Evolutionary conservation across 345 rosid genomes (phyloP), one percentile per base, ranked within the genome.

Genomic region (Boechera retrofracta): DNA sequence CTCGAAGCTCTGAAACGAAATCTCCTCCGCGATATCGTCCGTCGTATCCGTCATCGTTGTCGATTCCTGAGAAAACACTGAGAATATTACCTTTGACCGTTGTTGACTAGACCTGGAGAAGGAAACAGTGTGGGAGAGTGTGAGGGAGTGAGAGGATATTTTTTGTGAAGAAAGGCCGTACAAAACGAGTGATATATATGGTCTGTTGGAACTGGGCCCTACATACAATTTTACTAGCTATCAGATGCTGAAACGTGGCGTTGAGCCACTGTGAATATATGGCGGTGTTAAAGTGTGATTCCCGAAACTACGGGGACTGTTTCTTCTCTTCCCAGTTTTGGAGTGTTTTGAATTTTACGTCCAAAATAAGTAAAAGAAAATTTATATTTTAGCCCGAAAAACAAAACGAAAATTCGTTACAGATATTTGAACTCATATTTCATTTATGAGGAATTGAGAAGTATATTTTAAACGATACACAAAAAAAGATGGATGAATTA

Each of bases 21-120:
- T 92, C 71, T 84, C 98, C 83, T 94, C 98, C 1, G 98, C 96
- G 75, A 92, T 90, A 76, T 94, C 98, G 83, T 94, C 98, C n/a
- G 96, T 94, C 6, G 94, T 88, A 74, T 94, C 98, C 85, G 98
- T 94, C 98, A 94, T 94, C 64, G 29, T 18, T n/a, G 7, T 55
- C 16, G 54, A 55, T 41, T 69, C 53, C 64, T 3, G 24, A 21
- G 24, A 21, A 21, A 21, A 21, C 24, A 21, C 24, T 21, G 24
- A 21, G 53, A 54, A 1, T 21, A 70, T 35, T 13, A 5, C 31
- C 41, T 73, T 64, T 73, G 77, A 64, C 71, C 76, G 52, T 35
- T 11, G 48, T 44, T 44, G 29, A 60, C 39, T 8, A 35, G 67
- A 59, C 38, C 39, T 48, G 67, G 4, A 69, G 64, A 69, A 69